Evolutionary conservation across 345 rosid species (phyloP).

Genomic region (Citrus hindsii): DNA sequence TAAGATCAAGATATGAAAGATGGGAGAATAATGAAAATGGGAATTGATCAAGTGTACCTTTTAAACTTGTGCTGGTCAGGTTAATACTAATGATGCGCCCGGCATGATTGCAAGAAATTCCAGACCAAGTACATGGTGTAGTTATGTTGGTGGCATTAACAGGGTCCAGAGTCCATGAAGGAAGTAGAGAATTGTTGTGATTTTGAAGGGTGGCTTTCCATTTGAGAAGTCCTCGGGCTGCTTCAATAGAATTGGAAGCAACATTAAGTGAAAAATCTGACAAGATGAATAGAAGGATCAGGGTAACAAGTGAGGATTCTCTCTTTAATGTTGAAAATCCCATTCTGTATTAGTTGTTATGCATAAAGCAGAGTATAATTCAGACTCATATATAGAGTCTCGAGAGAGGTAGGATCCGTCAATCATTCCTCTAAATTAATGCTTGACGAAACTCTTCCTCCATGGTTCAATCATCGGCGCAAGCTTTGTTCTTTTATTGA

Average conservation of each 20-base stretch:
- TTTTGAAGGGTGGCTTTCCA: slow-evolving; percentile 10
- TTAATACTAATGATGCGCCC: slow-evolving; percentile 17
- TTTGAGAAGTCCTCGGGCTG: background rate
- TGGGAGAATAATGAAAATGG: slow-evolving; percentile 26
- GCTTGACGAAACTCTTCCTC: background rate
- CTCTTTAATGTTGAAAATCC: background rate
- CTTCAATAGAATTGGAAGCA: background rate
- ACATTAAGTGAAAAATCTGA: background rate
- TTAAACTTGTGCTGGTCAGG: slow-evolving; percentile 17
- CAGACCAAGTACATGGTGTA: slow-evolving; percentile 16
- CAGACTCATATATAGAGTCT: background rate
- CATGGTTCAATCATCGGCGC: background rate
- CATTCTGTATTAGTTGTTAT: background rate
- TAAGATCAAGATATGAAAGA: slow-evolving; percentile 23
- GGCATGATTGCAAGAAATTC: slow-evolving; percentile 16
- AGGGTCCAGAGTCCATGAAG: slow-evolving; percentile 18
- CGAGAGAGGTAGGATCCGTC: background rate
- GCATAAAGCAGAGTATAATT: background rate
- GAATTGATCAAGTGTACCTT: slow-evolving; percentile 29
- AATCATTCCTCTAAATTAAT: background rate
- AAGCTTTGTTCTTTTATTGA: background rate
- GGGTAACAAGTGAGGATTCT: background rate
- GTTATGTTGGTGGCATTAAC: background rate
- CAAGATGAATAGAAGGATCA: background rate
- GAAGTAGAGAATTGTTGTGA: slow-evolving; percentile 2